Percentiles rank a stretch among this genome's conserved stretches.
These are phyloP conservation scores for Panicum miliaceum DNA, from an alignment of 176 grass and related monocot genomes.

Conservation along the genomic window DNA sequence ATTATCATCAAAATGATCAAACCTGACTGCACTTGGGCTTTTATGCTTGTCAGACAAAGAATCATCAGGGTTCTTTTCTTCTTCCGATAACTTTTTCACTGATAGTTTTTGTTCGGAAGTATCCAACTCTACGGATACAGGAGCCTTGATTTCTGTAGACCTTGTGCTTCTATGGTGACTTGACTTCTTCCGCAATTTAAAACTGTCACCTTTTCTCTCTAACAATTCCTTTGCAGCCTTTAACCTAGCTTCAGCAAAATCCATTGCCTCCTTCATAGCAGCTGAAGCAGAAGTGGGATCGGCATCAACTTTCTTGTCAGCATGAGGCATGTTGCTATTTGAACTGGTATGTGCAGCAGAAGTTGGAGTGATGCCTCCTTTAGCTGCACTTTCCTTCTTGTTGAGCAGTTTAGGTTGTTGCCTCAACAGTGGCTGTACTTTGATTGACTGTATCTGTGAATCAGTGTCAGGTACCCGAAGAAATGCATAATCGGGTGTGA, in stretches of 20 bases:
- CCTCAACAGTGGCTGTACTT: slow-evolving; percentile 50
- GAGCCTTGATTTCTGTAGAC: slow-evolving; percentile 51
- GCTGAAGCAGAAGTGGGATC: slow-evolving; percentile 73
- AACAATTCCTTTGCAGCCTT: slow-evolving; percentile 88
- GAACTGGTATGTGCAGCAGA: slow-evolving; percentile 5
- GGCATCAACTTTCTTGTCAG: slow-evolving; percentile 54
- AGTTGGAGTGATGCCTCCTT: slow-evolving; percentile 21
- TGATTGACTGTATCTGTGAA: slow-evolving; percentile 47
- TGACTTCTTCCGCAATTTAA: slow-evolving; percentile 70
- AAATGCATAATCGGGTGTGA: slow-evolving; percentile 55
- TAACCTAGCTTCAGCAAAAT: slow-evolving; percentile 82
- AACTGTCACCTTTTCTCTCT: slow-evolving; percentile 83
- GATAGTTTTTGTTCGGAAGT: slow-evolving; percentile 29
- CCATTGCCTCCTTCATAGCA: slow-evolving; percentile 94
- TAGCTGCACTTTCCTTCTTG: slow-evolving; percentile 44
- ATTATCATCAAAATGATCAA: slow-evolving; percentile 41
- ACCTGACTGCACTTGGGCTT: slow-evolving; percentile 22
- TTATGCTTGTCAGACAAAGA: slow-evolving; percentile 38
- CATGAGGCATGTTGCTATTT: slow-evolving; percentile 26
- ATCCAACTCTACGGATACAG: slow-evolving; percentile 42
- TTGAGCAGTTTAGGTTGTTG: slow-evolving; percentile 56
- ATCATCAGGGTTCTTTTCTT: slow-evolving; percentile 38
- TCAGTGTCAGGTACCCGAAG: slow-evolving; percentile 54
- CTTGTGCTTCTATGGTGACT: slow-evolving; percentile 51
- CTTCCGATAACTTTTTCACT: slow-evolving; percentile 31